phyloP scores from a whole-genome alignment of 768 basidiomycete genomes.

The Auricularia sp. region DNA sequence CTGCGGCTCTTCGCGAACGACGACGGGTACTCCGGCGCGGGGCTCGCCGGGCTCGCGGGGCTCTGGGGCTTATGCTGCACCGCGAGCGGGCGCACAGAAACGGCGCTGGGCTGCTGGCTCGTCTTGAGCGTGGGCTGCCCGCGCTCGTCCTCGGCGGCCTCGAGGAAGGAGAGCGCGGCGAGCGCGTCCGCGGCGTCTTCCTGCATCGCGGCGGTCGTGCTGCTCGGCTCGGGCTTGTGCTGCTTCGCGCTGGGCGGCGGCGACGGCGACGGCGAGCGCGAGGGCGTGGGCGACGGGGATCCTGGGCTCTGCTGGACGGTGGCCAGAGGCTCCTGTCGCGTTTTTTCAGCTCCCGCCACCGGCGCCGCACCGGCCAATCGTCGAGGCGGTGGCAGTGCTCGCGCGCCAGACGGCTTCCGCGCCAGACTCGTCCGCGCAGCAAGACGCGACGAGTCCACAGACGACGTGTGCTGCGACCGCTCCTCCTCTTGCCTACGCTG shows the following conservation, averaged over 20 bases:
- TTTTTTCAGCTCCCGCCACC: background rate
- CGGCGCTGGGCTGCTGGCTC: constrained; percentile 9
- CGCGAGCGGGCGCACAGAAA: constrained; percentile 18
- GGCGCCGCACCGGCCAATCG: background rate
- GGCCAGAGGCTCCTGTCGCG: background rate
- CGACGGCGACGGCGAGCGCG: constrained; percentile 25
- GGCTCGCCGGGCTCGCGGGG: background rate
- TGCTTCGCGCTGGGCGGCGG: too few relatives aligned
- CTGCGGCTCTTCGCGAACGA: constrained; percentile 83
- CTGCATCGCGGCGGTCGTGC: constrained; percentile 17
- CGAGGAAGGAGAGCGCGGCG: constrained; percentile 69
- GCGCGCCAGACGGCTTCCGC: constrained; percentile 77
- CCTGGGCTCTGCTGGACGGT: background rate
- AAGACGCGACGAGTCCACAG: background rate
- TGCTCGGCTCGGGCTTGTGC: constrained; percentile 14
- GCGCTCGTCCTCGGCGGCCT: constrained; percentile 24
- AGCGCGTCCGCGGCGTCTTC: constrained; percentile 54
- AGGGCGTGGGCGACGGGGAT: constrained; percentile 16
- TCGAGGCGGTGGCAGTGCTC: constrained; percentile 42
- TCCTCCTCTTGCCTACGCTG: background rate
- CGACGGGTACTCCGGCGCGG: constrained; percentile 48
- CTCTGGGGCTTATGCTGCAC: constrained; percentile 17
- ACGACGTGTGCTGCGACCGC: background rate
- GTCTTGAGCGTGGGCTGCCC: constrained; percentile 20
- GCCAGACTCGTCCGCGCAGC: constrained; percentile 26